These are phyloP conservation scores for Fusarium circinatum DNA, from an alignment of 2,329 filamentous ascomycete species.

Conservation along the genomic window DNA sequence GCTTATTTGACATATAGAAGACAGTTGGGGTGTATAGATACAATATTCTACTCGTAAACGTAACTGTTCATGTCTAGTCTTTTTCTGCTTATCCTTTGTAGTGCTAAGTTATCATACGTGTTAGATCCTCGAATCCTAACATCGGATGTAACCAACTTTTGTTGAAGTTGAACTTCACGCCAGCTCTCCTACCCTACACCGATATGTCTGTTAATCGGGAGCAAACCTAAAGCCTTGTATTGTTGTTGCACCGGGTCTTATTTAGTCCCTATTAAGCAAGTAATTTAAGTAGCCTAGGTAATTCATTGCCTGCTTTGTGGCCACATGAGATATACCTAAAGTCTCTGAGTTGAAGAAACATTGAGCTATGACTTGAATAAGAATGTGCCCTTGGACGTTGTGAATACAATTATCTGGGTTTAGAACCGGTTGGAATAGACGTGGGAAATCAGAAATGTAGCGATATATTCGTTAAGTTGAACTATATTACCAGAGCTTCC, in stretches of 20 bases:
- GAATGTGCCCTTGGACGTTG: background rate
- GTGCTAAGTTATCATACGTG: background rate
- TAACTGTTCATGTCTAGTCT: background rate
- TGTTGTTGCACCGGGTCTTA: too few species aligned
- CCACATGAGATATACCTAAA: too few species aligned
- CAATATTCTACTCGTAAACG: background rate
- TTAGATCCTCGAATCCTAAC: background rate
- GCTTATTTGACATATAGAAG: background rate
- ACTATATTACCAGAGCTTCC: background rate
- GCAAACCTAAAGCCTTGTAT: background rate
- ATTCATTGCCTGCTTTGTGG: background rate
- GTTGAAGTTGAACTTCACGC: background rate
- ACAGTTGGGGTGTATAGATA: constrained; percentile 11
- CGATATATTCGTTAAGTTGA: background rate
- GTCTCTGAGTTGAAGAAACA: background rate
- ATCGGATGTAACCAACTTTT: background rate
- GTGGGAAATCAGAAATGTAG: background rate
- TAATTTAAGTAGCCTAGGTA: too few species aligned
- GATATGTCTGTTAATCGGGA: too few species aligned
- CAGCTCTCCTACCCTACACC: background rate
- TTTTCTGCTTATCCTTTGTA: background rate
- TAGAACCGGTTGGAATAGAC: too few species aligned
- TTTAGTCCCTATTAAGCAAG: background rate
- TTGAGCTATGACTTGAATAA: background rate
- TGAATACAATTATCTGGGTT: background rate